Evolutionary conservation across 768 basidiomycete genomes (phyloP).

Genomic region (Cystobasidium ongulense): DNA sequence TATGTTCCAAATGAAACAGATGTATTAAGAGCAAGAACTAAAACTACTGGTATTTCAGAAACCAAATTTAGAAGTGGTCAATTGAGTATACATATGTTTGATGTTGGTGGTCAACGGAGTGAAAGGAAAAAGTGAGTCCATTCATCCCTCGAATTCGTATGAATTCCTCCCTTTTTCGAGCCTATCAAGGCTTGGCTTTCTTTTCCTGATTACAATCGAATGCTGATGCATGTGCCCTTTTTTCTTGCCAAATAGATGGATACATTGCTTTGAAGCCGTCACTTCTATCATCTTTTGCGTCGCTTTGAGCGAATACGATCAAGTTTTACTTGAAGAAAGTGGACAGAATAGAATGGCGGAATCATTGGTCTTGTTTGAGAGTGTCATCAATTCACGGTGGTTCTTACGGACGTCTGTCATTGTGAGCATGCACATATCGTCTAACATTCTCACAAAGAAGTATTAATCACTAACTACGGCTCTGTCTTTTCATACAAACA

Average conservation of each 20-base stretch:
- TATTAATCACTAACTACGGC: too few species aligned
- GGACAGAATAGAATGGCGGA: conserved; percentile 67
- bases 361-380: conserved; percentile 65
- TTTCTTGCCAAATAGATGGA: conserved; percentile 45
- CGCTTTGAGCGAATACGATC: conserved; percentile 66
- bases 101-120: conserved; percentile 69
- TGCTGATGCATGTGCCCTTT: too few species aligned
- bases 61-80: conserved; percentile 57
- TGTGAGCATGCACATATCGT: conserved; percentile 41
- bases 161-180: neutral
- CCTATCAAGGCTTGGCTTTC: neutral
- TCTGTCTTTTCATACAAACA: neutral
- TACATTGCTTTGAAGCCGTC: conserved; percentile 69
- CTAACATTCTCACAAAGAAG: too few species aligned
- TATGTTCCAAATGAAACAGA: conserved; percentile 81
- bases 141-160: neutral
- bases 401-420: conserved; percentile 58
- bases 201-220: neutral
- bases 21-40: conserved; percentile 75
- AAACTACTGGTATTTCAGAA: conserved; percentile 83
- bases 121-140: conserved; percentile 64
- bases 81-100: conserved; percentile 59
- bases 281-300: conserved; percentile 73
- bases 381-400: conserved; percentile 71
- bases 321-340: conserved; percentile 62